Conservation (phyloP, 1,284 basidiomycete species). For the Cryptococcus sp. region DNA sequence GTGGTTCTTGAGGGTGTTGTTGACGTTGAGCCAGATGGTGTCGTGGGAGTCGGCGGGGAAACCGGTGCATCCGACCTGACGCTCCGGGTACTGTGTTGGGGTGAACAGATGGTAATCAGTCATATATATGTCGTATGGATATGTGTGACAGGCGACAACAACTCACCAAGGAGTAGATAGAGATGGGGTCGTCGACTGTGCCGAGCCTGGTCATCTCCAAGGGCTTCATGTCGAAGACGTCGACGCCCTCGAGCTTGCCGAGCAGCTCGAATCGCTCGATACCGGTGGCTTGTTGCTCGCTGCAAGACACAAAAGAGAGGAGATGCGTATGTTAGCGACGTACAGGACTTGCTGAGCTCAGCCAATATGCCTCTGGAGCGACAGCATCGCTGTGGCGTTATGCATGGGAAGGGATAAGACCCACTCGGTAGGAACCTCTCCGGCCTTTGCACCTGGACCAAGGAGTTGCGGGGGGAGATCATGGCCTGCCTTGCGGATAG, state of each 20-base stretch:
- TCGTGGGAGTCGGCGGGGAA: constrained; percentile 90
- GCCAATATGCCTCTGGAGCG: background rate
- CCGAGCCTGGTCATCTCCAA: constrained; percentile 84
- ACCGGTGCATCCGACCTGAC: constrained; percentile 88
- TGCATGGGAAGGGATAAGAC: constrained; percentile 17
- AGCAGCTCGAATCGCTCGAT: constrained; percentile 92
- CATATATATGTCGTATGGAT: background rate
- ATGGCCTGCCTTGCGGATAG: constrained; percentile 30
- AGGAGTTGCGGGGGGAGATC: constrained; percentile 42
- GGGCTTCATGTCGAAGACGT: constrained; percentile 87
- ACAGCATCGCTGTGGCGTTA: background rate
- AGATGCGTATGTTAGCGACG: background rate
- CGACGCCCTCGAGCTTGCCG: constrained; percentile 81
- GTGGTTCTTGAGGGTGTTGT: constrained; percentile 62
- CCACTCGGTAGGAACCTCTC: constrained; percentile 51
- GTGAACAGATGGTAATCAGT: background rate
- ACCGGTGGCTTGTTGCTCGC: constrained; percentile 88
- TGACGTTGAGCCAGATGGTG: constrained; percentile 74
- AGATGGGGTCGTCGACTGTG: constrained; percentile 83
- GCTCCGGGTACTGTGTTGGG: constrained; percentile 66
- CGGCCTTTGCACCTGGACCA: constrained; percentile 47
- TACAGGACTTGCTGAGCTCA: background rate
- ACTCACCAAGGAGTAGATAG: constrained; percentile 83
- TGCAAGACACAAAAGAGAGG: constrained; percentile 18
- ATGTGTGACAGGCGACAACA: too few relatives aligned